phyloP scores from a whole-genome alignment of 2,329 filamentous ascomycete species.

The Pyrenochaeta sp. region DNA sequence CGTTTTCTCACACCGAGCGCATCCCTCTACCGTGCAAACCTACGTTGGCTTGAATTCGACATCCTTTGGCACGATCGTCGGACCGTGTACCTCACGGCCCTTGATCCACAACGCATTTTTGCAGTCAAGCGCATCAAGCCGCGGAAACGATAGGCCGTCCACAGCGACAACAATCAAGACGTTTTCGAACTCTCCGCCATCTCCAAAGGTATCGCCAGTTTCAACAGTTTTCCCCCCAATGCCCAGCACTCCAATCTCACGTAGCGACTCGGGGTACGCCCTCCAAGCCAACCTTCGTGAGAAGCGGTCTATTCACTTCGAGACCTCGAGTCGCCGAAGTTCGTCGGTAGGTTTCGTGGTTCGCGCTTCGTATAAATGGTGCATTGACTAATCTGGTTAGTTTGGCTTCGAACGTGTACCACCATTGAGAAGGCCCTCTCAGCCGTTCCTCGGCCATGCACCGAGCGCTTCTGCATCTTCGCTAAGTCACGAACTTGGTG shows the following conservation, averaged over 20 bases:
- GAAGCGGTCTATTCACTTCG: conserved; percentile 93
- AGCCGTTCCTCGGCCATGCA: conserved; percentile 74
- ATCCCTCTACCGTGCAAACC: conserved; percentile 78
- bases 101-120: conserved; percentile 93
- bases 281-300: conserved; percentile 86
- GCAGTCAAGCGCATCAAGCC: conserved; percentile 73
- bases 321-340: conserved; percentile 81
- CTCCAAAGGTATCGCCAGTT: conserved; percentile 73
- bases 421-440: conserved; percentile 67
- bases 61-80: conserved; percentile 77
- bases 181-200: conserved; percentile 60
- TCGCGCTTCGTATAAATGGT: conserved; percentile 9
- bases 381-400: conserved; percentile 43
- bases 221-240: conserved; percentile 80
- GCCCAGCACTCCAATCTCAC: conserved; percentile 80
- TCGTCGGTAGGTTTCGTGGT: conserved; percentile 68
- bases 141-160: conserved; percentile 74
- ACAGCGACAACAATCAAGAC: conserved; percentile 49
- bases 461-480: conserved; percentile 74
- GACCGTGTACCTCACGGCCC: conserved; percentile 60
- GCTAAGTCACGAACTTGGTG: conserved; percentile 59
- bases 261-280: conserved; percentile 91
- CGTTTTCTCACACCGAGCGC: conserved; percentile 77
- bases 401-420: conserved; percentile 80
- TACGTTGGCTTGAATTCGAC: conserved; percentile 91